Percentiles rank a stretch among this genome's conserved stretches.
Conservation (phyloP, 805 yeast genomes). For the Wickerhamiella alocasiicola region DNA sequence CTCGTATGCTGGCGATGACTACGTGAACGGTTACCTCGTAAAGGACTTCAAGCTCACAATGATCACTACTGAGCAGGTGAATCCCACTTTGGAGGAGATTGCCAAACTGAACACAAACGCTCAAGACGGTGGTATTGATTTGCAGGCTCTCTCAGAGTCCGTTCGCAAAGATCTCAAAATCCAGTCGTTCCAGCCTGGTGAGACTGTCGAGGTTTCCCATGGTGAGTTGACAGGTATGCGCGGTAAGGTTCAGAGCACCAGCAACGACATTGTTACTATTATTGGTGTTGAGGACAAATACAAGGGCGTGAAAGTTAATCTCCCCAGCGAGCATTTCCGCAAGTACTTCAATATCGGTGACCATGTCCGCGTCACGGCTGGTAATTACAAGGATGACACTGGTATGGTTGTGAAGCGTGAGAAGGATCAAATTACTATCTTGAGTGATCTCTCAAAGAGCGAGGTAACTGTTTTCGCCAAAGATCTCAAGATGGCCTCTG, state of each 20-base stretch:
- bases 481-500: constrained; percentile 83
- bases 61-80: constrained; percentile 64
- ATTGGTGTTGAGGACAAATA: constrained; percentile 37
- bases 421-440: constrained; percentile 76
- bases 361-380: constrained; percentile 84
- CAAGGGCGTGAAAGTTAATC: constrained; percentile 52
- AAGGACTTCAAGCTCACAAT: constrained; percentile 78
- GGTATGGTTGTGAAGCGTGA: constrained; percentile 80
- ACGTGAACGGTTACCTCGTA: constrained; percentile 72
- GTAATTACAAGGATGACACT: constrained; percentile 85
- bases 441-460: constrained; percentile 77
- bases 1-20: constrained; percentile 76
- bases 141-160: constrained; percentile 76
- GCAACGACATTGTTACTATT: constrained; percentile 48
- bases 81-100: constrained; percentile 73
- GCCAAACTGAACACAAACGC: constrained; percentile 51
- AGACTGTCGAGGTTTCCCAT: constrained; percentile 75
- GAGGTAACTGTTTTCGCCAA: constrained; percentile 90
- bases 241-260: constrained; percentile 64
- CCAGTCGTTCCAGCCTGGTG: constrained; percentile 78
- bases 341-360: constrained; percentile 86
- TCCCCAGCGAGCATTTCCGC: constrained; percentile 70
- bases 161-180: constrained; percentile 51
- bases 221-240: constrained; percentile 90
- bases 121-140: constrained; percentile 76